phyloP scores from a whole-genome alignment of 2,329 filamentous ascomycete genomes.

The Thelonectria rubi region DNA sequence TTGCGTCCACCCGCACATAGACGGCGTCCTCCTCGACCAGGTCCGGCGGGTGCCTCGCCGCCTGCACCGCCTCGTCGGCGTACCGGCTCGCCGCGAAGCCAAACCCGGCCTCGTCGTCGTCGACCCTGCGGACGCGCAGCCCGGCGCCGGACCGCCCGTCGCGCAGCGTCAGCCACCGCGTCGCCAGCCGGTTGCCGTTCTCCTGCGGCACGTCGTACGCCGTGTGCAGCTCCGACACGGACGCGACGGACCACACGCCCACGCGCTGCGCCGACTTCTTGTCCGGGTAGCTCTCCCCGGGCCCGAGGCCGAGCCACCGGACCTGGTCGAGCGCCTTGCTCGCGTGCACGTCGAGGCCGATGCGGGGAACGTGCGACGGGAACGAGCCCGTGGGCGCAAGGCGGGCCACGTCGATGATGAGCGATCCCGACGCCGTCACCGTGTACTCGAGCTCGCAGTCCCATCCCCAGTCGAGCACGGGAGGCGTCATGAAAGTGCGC shows the following conservation, averaged over 20 bases:
- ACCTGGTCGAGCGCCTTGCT: slow-evolving; percentile 56
- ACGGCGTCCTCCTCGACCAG: slow-evolving; percentile 60
- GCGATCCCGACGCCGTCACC: slow-evolving; percentile 54
- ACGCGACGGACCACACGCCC: slow-evolving; percentile 55
- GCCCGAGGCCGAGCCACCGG: slow-evolving; percentile 70
- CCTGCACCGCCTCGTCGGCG: slow-evolving; percentile 60
- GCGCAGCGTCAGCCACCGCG: slow-evolving; percentile 61
- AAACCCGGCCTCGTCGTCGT: slow-evolving; percentile 41
- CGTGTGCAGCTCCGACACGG: slow-evolving; percentile 61
- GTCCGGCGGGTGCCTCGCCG: slow-evolving; percentile 71
- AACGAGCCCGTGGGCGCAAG: slow-evolving; percentile 57
- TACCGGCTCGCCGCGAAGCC: slow-evolving; percentile 67
- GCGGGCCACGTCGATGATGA: slow-evolving; percentile 57
- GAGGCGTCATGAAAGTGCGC: slow-evolving; percentile 63
- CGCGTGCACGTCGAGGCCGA: slow-evolving; percentile 67
- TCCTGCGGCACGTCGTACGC: slow-evolving; percentile 75
- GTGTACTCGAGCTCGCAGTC: slow-evolving; percentile 61
- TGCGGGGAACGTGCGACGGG: slow-evolving; percentile 66
- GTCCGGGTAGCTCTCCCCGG: slow-evolving; percentile 71
- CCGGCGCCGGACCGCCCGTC: slow-evolving; percentile 31
- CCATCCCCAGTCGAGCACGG: slow-evolving; percentile 68
- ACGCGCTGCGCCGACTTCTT: slow-evolving; percentile 65
- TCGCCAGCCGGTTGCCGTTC: slow-evolving; percentile 69
- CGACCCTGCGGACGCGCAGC: slow-evolving; percentile 33
- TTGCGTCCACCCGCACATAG: slow-evolving; percentile 54